Conservation (phyloP, 352 stramenopile genomes). For the Hyaloperonospora arabidopsidis region DNA sequence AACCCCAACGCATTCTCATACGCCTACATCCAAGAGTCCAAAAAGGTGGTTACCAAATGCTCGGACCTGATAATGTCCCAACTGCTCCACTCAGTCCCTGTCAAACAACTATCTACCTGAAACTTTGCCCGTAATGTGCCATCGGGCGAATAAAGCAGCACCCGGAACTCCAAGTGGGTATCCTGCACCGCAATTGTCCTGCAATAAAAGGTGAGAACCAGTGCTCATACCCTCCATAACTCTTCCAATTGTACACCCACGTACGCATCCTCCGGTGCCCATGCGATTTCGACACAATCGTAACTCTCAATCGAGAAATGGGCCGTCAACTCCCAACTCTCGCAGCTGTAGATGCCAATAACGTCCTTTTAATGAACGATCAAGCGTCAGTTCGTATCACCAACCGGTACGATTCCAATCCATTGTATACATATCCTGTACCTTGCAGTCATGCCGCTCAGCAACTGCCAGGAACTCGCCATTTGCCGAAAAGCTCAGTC, state of each 20-base stretch:
- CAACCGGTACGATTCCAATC: neutral
- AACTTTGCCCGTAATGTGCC: constrained; percentile 59
- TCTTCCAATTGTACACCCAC: constrained; percentile 5
- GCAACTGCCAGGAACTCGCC: constrained; percentile 51
- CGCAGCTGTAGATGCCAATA: constrained; percentile 68
- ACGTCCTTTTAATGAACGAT: constrained; percentile 38
- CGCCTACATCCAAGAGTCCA: constrained; percentile 26
- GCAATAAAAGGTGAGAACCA: neutral
- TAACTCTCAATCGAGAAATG: constrained; percentile 77
- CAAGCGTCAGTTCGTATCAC: neutral
- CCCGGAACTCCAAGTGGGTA: constrained; percentile 62
- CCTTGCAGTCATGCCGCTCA: constrained; percentile 75
- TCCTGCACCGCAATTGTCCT: constrained; percentile 62
- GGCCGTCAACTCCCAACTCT: constrained; percentile 56
- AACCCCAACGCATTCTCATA: constrained; percentile 76
- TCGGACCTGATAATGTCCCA: neutral
- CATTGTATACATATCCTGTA: constrained; percentile 8
- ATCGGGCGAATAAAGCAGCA: constrained; percentile 64
- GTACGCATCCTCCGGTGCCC: constrained; percentile 64
- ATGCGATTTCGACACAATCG: constrained; percentile 65
- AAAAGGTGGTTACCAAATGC: neutral
- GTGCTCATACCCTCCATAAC: neutral
- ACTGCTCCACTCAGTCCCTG: neutral
- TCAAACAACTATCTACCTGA: constrained; percentile 32
- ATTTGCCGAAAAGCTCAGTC: constrained; percentile 57